Evolutionary conservation across 2,329 filamentous ascomycete genomes (phyloP), one percentile per base, ranked within the genome.

Genomic region (Trichoderma polysporum): DNA sequence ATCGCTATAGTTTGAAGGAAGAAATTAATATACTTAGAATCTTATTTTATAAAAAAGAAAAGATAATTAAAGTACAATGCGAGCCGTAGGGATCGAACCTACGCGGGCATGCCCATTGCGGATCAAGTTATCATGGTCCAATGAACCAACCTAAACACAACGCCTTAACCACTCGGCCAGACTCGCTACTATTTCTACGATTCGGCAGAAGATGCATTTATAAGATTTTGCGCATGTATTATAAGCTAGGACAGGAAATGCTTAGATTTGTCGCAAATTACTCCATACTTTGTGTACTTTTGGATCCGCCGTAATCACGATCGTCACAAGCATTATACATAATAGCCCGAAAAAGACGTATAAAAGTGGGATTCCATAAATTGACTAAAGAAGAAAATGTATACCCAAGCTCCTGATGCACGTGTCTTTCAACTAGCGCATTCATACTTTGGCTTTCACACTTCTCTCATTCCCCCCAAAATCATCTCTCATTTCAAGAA

Each of bases 121-220:
- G 78, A 74, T 76, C 69, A 74, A 71, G 74, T 69, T 37, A 66
- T 69, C 67, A 68, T 68, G 41, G 39, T 4, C 19, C 39, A 59
- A 25, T 15, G 17, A 9, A 3, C 12, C 29, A 57, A 75, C 82
- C 82, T 84, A 84, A 84, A 84, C 81, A 82, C 81, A 82, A 79
- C 82, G 82, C 82, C 82, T 83, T 84, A 84, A 84, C 82, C 82
- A 84, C 82, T 84, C 82, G 81, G 82, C 82, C 82, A 84, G 74
- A 80, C 76, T 79, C 75, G 77, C 79, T 22, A 62, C 35, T 10
- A 49, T 52, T n/a, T 3, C 5, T 19, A 1, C 10, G 2, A 2
- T 1, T 1, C 3, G 0, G 27, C 5, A 1, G 15, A 8, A 52
- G 8, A 17, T 31, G n/a, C 7, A 1, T 10, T 9, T 31, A 52